Evolutionary conservation across 805 yeast species (phyloP).

Genomic region (Jamesozyma rosinii): DNA sequence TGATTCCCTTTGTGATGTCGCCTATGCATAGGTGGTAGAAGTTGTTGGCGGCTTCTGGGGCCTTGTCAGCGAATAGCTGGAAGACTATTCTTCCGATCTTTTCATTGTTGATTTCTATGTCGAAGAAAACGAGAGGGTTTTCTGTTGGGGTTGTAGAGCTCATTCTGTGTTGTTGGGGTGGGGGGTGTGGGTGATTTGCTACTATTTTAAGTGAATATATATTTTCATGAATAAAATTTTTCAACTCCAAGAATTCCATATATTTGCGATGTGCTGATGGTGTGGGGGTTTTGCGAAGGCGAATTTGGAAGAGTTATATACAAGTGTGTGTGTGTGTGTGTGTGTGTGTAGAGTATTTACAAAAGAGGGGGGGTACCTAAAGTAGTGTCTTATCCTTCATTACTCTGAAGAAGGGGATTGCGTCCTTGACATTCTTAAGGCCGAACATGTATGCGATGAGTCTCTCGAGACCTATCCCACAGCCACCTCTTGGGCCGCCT

Average conservation of each 20-base stretch:
- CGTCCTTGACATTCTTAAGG: slow-evolving; percentile 74
- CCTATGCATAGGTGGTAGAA: slow-evolving; percentile 41
- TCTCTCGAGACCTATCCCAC: slow-evolving; percentile 91
- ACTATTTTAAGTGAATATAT: no score
- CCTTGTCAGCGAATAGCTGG: slow-evolving; percentile 39
- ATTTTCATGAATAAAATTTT: no score
- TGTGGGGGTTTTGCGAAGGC: no score
- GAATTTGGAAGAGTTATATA: no score
- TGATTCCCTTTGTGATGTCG: slow-evolving; percentile 15
- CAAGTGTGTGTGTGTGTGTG: background rate
- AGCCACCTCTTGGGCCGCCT: slow-evolving; percentile 90
- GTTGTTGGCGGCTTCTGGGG: slow-evolving; percentile 50
- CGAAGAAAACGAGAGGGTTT: slow-evolving; percentile 35
- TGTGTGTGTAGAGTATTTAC: background rate
- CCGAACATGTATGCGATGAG: slow-evolving; percentile 64
- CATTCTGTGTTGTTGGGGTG: no score
- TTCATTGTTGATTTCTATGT: slow-evolving; percentile 38
- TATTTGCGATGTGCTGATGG: no score
- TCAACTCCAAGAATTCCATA: no score
- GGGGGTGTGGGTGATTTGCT: no score
- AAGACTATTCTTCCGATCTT: slow-evolving; percentile 52
- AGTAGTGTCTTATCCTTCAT: slow-evolving; percentile 5
- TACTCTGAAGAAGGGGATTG: slow-evolving; percentile 71
- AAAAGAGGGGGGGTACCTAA: no score
- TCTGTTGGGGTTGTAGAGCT: background rate